Base-by-base conservation (phyloP, 805 yeast species). In the Barnettozyma salicaria region DNA sequence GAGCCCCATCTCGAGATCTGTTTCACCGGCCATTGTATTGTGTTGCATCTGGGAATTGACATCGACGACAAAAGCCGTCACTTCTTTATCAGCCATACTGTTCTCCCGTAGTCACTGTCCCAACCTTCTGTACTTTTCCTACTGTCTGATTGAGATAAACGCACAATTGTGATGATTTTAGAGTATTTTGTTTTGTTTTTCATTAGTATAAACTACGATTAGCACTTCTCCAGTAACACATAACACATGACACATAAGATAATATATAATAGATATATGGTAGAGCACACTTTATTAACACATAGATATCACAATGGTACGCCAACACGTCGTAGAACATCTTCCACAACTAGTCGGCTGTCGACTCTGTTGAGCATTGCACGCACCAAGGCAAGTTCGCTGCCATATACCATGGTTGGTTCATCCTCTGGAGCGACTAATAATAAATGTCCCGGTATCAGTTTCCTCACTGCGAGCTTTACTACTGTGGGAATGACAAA, bases 401-500 rank as follows among this genome's bases (percentile, higher is more conserved):
- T 69, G 1, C 85, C 84, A 57, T 75, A 78, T 29, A 64, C 57
- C 22, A 76, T 49, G 3, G 76, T 61, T 0, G 78, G 69, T 45
- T 78, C 85, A 19, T 70, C 64, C 13, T 58, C 58, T 0, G 74
- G 59, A 3, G 50, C 40, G 3, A 63, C 45, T 16, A 73, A 37
- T 8, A 53, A 55, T 6, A 78, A 56, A 30, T 68, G 64, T 26
- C 72, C 52, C 0, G 83, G 80, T 12, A 75, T 53, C 11, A 70
- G 41, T 39, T 69, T 68, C 18, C 65, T 58, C 1, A 73, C 72
- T 0, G 80, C 76, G 14, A 65, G 43, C 21, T 71, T 67, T 9
- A 76, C 76, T 36, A 75, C 59, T 1, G 68, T 52, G 0, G 86
- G 85, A 0, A 76, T 68, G 1, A 72, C 76, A 50, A 55, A 78